phyloP scores from a whole-genome alignment of 768 basidiomycete species.

The Hygrophorus russula region DNA sequence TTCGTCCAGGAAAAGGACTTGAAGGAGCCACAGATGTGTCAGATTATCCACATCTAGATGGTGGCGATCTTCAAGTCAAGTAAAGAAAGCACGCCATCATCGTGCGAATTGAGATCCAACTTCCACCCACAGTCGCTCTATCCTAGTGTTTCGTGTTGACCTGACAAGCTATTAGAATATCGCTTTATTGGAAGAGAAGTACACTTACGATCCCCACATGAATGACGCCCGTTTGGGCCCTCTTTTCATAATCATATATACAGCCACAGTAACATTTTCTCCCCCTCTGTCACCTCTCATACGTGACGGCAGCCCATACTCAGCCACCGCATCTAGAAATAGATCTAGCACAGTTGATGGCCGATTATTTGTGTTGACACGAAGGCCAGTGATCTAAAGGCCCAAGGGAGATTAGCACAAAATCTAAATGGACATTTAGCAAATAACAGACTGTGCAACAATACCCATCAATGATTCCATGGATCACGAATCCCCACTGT shows the following conservation, averaged over 20 bases:
- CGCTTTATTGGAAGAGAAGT: neutral
- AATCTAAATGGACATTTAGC: too few relatives aligned
- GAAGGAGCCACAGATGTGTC: slow-evolving; percentile 28
- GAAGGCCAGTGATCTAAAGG: slow-evolving; percentile 16
- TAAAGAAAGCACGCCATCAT: slow-evolving; percentile 24
- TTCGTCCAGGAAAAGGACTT: slow-evolving; percentile 18
- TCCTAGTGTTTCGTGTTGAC: slow-evolving; percentile 22
- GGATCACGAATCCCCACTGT: too few relatives aligned
- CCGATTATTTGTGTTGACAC: slow-evolving; percentile 18
- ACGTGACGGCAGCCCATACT: slow-evolving; percentile 19
- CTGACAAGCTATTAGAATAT: slow-evolving; percentile 2
- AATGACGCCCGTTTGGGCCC: too few relatives aligned
- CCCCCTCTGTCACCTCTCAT: slow-evolving; percentile 23
- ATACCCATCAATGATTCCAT: too few relatives aligned
- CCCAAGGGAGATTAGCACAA: too few relatives aligned
- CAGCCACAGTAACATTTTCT: slow-evolving; percentile 22
- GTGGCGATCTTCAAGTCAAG: slow-evolving; percentile 22
- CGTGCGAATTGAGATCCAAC: slow-evolving; percentile 22
- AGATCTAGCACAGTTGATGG: slow-evolving; percentile 18
- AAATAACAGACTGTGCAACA: slow-evolving; percentile 12
- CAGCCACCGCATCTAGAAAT: slow-evolving; percentile 12
- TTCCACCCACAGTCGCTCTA: too few relatives aligned
- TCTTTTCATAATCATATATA: slow-evolving; percentile 27
- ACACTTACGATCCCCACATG: slow-evolving; percentile 19
- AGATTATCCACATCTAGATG: slow-evolving; percentile 14